Base-by-base conservation (phyloP, 225 moss, liverwort and hornwort species). In the Straminergon stramineum region DNA sequence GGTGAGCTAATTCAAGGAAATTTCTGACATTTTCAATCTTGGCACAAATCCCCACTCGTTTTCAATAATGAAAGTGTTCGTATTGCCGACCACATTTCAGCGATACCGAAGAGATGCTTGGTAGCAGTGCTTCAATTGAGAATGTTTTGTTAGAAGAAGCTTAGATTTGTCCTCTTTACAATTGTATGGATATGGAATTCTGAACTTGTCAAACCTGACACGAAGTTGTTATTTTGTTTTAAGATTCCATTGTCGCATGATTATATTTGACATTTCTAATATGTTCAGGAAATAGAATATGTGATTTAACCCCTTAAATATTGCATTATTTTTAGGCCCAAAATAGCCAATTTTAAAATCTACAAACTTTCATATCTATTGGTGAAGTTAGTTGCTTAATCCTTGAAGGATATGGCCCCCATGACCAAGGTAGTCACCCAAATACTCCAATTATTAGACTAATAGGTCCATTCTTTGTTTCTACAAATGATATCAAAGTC, bases 331-430 rank as follows among this genome's bases (percentile, higher is more conserved):
- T 37, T 15, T 1, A 37, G 37, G 3, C 16, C 24, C 16, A 55
- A 9, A 76, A 14, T 22, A 2, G 0, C 17, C 11, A 75, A 48
- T 17, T 2, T 30, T 5, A 5, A 34, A 34, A 8, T 53, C 8
- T 34, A 5, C 12, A 32, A 31, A 51, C 19, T 19, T 51, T 20
- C 19, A 20, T 13, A 13, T 75, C 2, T 52, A 1, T 48, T 48
- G 17, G 17, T 45, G 2, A 18, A 43, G 71, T 1, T 5, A 41
- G 0, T 2, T 27, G 0, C 1, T 27, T 35, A 68, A 39, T 2
- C 13, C 1, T 13, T 0, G 8, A 69, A 39, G n/a, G 43, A 9
- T 3, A 1, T 6, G 0, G 10, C 1, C 17, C 10, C 11, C 0
- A 11, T 32, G 31, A 51, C 12, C 11, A 75, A 51, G 6, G 7